These are phyloP conservation scores for Choanephora cucurbitarum DNA, from an alignment of 371 early-diverging fungal species.

Conservation along the genomic window DNA sequence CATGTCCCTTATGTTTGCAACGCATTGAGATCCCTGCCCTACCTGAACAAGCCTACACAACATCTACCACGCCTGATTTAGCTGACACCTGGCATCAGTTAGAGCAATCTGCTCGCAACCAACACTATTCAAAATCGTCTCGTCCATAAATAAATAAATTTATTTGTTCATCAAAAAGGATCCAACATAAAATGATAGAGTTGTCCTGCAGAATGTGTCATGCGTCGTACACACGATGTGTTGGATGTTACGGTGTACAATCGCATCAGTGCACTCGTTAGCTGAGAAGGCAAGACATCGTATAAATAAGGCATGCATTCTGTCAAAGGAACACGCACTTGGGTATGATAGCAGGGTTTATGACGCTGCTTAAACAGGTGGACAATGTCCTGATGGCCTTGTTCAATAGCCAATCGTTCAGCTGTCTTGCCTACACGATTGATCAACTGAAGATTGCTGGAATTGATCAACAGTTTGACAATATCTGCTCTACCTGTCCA, in stretches of 20 bases:
- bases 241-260: conserved; percentile 35
- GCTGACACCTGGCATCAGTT: neutral
- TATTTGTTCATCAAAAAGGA: conserved; percentile 29
- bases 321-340: conserved; percentile 16
- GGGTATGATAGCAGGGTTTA: conserved; percentile 34
- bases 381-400: conserved; percentile 33
- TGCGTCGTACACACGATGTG: conserved; percentile 28
- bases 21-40: conserved; percentile 13
- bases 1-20: conserved; percentile 48
- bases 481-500: conserved; percentile 56
- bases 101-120: neutral
- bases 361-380: conserved; percentile 24
- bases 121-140: neutral
- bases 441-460: conserved; percentile 22
- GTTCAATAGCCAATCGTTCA: conserved; percentile 38
- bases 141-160: neutral
- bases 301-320: neutral
- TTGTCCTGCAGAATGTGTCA: conserved; percentile 36
- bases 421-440: conserved; percentile 46
- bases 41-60: conserved; percentile 8
- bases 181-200: conserved; percentile 47
- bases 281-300: conserved; percentile 24
- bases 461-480: conserved; percentile 38
- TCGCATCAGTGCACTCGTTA: conserved; percentile 23
- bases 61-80: neutral